Evolutionary conservation across 1,284 basidiomycete genomes (phyloP), one percentile per base, ranked within the genome.

Genomic region (Sparassis latifolia): DNA sequence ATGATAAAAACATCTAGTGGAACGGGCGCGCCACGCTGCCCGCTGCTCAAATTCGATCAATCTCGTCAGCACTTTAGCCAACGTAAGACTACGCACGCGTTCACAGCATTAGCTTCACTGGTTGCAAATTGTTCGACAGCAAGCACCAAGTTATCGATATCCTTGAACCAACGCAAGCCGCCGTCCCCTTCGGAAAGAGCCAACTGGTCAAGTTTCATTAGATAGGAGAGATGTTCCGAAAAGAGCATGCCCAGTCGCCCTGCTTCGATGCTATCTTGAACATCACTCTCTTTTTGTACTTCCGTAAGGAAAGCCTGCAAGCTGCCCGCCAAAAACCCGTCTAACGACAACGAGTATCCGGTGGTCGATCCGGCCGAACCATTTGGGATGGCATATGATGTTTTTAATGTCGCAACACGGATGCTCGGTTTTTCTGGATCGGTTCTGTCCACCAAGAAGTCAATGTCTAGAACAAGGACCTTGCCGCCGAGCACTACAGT

Each of bases 391-490:
- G 86, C 86, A 64, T 86, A 88, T 2, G 84, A 82, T 2, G 84
- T 86, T 63, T 86, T 88, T 53, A 88, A 76, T 39, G 69, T 75
- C 0, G 71, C 68, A 10, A 83, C 73, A 32, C 63, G 66, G 31
- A 86, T 67, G 5, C 52, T 52, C 6, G 69, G 70, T 30, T 62
- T 69, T n/a, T 65, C 62, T 2, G 65, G 61, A 41, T 73, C 59
- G 10, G 63, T 63, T 38, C 65, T 67, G 51, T 78, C 69, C 33
- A 82, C 64, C 7, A 68, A 58, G 54, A 89, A 76, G 55, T 85
- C 82, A 51, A 89, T 73, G 60, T 91, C 87, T 48, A 90, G 69
- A 31, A 90, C 86, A 10, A 90, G 71, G 6, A 89, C 79, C 62
- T 88, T 86, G 1, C 87, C 87, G 2, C 80, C 87, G 32, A 89